Percentiles rank a stretch among this genome's conserved stretches.
phyloP scores from a whole-genome alignment of 2,329 filamentous ascomycete genomes.

The Xylariaceae sp. region DNA sequence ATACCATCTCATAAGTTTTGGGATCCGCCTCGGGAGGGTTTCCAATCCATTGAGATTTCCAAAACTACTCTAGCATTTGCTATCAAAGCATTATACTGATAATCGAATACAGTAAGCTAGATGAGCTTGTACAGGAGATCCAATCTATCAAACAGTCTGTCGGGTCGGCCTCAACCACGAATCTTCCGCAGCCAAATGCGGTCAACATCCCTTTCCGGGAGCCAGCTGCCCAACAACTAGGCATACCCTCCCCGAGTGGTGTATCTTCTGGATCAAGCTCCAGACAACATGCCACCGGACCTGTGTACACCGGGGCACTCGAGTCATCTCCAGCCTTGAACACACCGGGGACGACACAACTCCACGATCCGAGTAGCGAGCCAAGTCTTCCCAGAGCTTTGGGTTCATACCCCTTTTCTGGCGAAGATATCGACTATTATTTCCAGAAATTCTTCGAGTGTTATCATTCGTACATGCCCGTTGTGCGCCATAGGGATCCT shows the following conservation, averaged over 20 bases:
- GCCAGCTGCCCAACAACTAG: slow-evolving; percentile 24
- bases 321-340: slow-evolving; percentile 40
- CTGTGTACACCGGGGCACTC: slow-evolving; percentile 4
- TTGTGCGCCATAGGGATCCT: slow-evolving; percentile 57
- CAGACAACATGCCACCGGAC: slow-evolving; percentile 15
- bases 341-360: slow-evolving; percentile 38
- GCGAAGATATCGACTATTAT: slow-evolving; percentile 62
- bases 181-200: slow-evolving; percentile 27
- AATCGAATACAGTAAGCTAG: slow-evolving; percentile 55
- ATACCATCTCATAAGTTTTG: neutral
- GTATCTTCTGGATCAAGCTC: slow-evolving; percentile 11
- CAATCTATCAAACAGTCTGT: slow-evolving; percentile 61
- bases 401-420: slow-evolving; percentile 55
- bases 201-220: slow-evolving; percentile 29
- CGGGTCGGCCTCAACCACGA: slow-evolving; percentile 31
- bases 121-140: slow-evolving; percentile 62
- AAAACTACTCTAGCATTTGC: neutral
- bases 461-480: slow-evolving; percentile 60
- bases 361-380: slow-evolving; percentile 30
- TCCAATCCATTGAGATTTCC: neutral
- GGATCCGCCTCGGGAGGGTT: neutral
- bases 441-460: slow-evolving; percentile 62
- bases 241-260: slow-evolving; percentile 32
- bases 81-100: slow-evolving; percentile 12
- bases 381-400: slow-evolving; percentile 51